Base-by-base conservation (phyloP, 2,329 filamentous ascomycete genomes). In the Chaetoscypha palmicola region DNA sequence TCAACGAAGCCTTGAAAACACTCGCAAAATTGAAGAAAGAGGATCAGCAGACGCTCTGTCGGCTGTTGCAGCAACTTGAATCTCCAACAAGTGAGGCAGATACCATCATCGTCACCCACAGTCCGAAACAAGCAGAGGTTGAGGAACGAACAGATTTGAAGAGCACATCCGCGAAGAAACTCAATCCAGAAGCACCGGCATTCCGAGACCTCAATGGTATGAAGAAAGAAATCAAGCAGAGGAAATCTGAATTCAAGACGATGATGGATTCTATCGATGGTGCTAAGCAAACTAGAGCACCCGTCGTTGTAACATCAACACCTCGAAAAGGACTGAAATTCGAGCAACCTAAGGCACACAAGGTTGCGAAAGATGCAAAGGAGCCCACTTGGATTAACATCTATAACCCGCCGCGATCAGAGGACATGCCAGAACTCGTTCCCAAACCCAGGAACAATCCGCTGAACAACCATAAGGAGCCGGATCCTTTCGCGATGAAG, bases 121-220 rank as follows among this genome's bases (percentile, higher is more conserved):
- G 14, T 16, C 20, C 16, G 16, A 36, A n/a, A n/a, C 14, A 20
- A 14, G 32, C 14, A 41, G 21, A 43, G 24, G 23, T 11, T 16
- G 22, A 38, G 10, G 11, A 14, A 17, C 14, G 16, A 10, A 26
- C 24, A 21, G 12, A 20, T 4, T 8, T 7, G 21, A 26, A 21
- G 8, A 20, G 9, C 5, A 28, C 21, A 17, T 20, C 10, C 10
- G 8, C 22, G 14, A 50, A 43, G 34, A 49, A 21, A 37, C 32
- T 57, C 14, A 54, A 58, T 30, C 52, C 56, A 26, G 28, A 43
- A 23, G 55, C 53, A 7, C 48, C 48, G 16, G 39, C 41, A 4
- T 55, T 51, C 21, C 31, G 31, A 22, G 31, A 48, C 3, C 46
- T 42, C 28, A 21, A 31, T 8, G 28, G 26, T 4, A n/a, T 43